Percentiles rank a stretch among this genome's conserved stretches.
phyloP scores from a whole-genome alignment of 2,329 filamentous ascomycete species.

The Fusarium sp. region DNA sequence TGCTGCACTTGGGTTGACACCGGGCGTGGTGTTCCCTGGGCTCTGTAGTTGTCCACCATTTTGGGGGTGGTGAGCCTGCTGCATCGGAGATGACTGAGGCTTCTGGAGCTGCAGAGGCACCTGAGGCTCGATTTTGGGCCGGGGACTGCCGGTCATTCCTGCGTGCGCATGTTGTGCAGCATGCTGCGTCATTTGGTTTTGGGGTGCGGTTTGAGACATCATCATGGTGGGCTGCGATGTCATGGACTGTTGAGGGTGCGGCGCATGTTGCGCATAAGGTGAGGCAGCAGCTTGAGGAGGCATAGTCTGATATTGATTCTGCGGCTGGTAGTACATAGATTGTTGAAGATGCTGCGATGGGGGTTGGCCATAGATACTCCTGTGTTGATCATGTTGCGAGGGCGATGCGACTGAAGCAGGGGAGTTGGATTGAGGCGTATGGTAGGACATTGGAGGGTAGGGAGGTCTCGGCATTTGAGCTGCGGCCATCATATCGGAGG shows the following conservation, averaged over 20 bases:
- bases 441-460: slow-evolving; percentile 90
- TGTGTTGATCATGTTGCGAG: slow-evolving; percentile 87
- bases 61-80: slow-evolving; percentile 50
- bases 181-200: slow-evolving; percentile 68
- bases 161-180: slow-evolving; percentile 64
- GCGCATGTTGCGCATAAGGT: slow-evolving; percentile 68
- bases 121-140: slow-evolving; percentile 71
- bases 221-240: slow-evolving; percentile 72
- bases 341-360: slow-evolving; percentile 80
- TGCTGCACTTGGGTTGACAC: slow-evolving; percentile 87
- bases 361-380: slow-evolving; percentile 84
- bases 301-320: slow-evolving; percentile 73
- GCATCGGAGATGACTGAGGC: slow-evolving; percentile 55
- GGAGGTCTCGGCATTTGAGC: slow-evolving; percentile 75
- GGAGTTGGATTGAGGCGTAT: slow-evolving; percentile 94
- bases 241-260: slow-evolving; percentile 63
- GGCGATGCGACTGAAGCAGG: slow-evolving; percentile 92
- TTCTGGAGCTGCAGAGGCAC: slow-evolving; percentile 70
- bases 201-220: slow-evolving; percentile 68
- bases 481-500: slow-evolving; percentile 74
- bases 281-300: slow-evolving; percentile 68
- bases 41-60: slow-evolving; percentile 52
- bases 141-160: slow-evolving; percentile 68
- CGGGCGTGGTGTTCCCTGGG: slow-evolving; percentile 52
- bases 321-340: slow-evolving; percentile 78